These are phyloP conservation scores for Colletotrichum sp. DNA, from an alignment of 2,329 filamentous ascomycete species.

Conservation along the genomic window DNA sequence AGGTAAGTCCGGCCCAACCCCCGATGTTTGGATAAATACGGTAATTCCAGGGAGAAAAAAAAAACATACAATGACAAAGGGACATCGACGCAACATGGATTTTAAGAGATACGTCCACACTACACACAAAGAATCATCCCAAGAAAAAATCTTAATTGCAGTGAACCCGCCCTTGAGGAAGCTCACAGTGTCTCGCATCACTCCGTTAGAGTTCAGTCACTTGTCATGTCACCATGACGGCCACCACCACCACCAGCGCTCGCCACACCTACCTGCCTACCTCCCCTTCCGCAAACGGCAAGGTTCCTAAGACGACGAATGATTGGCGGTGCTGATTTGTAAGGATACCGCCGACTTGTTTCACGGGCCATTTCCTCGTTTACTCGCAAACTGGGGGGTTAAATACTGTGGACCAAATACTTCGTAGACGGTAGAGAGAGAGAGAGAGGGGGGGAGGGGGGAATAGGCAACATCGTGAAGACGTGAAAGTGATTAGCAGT, in stretches of 20 bases:
- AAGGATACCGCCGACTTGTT: background rate
- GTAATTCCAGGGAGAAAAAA: background rate
- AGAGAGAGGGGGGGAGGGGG: no score
- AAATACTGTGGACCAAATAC: background rate
- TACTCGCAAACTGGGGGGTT: background rate
- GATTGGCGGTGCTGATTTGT: background rate
- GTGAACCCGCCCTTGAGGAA: background rate
- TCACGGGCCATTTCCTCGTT: background rate
- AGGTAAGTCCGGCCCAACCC: background rate
- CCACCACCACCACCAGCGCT: background rate
- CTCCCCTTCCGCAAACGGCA: background rate
- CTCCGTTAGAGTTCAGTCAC: constrained; percentile 16
- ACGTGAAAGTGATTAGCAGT: background rate
- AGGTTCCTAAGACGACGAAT: background rate
- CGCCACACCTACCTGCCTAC: background rate
- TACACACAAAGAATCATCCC: background rate
- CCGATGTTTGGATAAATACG: background rate
- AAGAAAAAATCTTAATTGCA: background rate
- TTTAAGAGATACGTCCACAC: background rate
- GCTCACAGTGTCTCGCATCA: constrained; percentile 12
- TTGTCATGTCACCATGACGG: constrained; percentile 15
- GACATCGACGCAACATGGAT: background rate
- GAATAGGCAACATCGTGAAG: background rate
- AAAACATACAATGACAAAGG: background rate
- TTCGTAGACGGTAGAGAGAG: background rate